Base-by-base conservation (phyloP, 768 basidiomycete species). In the Pleurotus platypus region DNA sequence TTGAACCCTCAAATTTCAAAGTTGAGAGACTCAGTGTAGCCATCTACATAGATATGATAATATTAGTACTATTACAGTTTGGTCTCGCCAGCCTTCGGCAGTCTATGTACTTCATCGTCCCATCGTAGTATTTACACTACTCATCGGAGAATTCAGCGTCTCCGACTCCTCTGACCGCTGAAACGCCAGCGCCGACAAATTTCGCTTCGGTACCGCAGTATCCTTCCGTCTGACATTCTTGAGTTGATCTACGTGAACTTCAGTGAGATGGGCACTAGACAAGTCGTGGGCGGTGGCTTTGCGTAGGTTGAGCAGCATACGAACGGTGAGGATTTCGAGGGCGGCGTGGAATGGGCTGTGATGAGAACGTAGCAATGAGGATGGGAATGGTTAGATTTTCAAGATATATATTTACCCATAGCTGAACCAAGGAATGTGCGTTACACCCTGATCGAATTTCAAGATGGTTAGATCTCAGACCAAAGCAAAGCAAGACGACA, bases 371-470 rank as follows among this genome's bases (percentile, higher is more conserved):
- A 11, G 22, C n/a, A 20, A 9, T 20, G 12, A 51, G 16, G 15
- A 40, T 24, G 22, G 12, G n/a, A 13, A 38, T 13, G 1, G 30
- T 16, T 38, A 35, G 38, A 45, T 9, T n/a, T 12, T 26, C 30
- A 26, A 26, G 0, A 38, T n/a, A 24, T 18, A 62, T 26, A 5
- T 69, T 26, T 59, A 73, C 74, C 67, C 73, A 61, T 76, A 78
- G 56, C 79, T 76, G 57, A 81, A 79, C 79, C 79, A 81, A 1
- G 78, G 79, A 40, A 80, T 78, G 39, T 68, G 67, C 0, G 77
- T 78, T 2, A 72, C 61, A 13, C 72, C 75, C 76, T 79, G 43
- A 15, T 26, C 12, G 4, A 30, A 26, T 38, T 16, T 22, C 22
- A 46, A 59, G 4, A 18, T 2, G 37, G 46, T 1, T 12, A 7